Evolutionary conservation across 306 rosid species (phyloP).

Genomic region (Ziziphus jujuba): DNA sequence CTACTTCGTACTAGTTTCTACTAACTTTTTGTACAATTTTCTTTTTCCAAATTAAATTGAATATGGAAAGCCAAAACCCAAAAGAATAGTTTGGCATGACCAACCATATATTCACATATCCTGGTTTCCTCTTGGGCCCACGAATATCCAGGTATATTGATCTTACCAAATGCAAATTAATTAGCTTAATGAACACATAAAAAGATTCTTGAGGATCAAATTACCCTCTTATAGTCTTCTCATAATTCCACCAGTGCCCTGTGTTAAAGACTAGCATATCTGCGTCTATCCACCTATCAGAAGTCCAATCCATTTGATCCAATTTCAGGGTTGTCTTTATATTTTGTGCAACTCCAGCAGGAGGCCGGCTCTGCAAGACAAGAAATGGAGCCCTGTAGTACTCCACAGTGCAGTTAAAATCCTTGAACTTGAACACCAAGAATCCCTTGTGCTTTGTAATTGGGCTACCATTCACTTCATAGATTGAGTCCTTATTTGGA

Average conservation of each 20-base stretch:
- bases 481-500: constrained; percentile 60
- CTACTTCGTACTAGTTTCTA: background rate
- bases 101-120: background rate
- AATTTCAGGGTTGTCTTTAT: constrained; percentile 62
- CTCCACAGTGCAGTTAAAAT: constrained; percentile 76
- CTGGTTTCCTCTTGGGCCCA: constrained; percentile 6
- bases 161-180: background rate
- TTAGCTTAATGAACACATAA: background rate
- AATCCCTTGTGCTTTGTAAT: constrained; percentile 94
- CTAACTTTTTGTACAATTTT: too few relatives aligned
- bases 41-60: background rate
- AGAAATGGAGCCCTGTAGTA: constrained; percentile 89
- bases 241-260: constrained; percentile 93
- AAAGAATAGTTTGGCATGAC: background rate
- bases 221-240: constrained; percentile 84
- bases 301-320: constrained; percentile 87
- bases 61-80: background rate
- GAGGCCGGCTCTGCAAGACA: constrained; percentile 70
- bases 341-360: constrained; percentile 35
- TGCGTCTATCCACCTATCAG: constrained; percentile 72
- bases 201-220: constrained; percentile 10
- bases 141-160: background rate
- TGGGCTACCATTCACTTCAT: constrained; percentile 86
- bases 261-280: constrained; percentile 74
- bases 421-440: constrained; percentile 72